Base-by-base conservation (phyloP, 2,329 filamentous ascomycete species). In the Colletotrichum truncatum region DNA sequence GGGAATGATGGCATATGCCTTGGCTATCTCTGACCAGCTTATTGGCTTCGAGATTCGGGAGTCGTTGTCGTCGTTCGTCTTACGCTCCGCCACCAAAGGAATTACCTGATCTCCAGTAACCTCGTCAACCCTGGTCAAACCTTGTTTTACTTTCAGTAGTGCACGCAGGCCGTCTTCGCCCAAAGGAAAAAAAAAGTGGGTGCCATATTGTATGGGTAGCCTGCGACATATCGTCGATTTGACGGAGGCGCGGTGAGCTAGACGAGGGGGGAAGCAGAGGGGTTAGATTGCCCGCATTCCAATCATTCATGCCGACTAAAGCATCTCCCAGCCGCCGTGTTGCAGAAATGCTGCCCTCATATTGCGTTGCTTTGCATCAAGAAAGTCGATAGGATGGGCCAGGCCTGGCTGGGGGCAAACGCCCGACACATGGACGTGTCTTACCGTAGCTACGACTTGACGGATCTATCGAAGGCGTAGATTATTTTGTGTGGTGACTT, bases 281-380 rank as follows among this genome's bases (percentile, higher is more conserved):
- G 57, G 59, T 39, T 16, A 46, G 52, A 39, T 38, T 57, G 60
- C 45, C 55, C 59, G 18, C 60, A 64, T 58, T 63, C 63, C 63
- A 66, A 64, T 66, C 63, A 64, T 45, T 52, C 59, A 52, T 64
- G 60, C 59, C 38, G 57, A 36, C 59, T 58, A 64, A 54, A 30
- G 62, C 56, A 62, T 52, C 39, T 30, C 62, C 62, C 62, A 65
- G 56, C 62, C 56, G 48, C 62, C 48, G 39, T 32, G 51, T 32
- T 64, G 61, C 61, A 64, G 61, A 48, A 57, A 48, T 61, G 62
- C 32, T 64, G 61, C 48, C 48, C 36, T 32, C 56, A 64, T 64
- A 39, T 64, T 61, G 61, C 56, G 56, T 64, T 60, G 56, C 39
- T 64, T 46, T 51, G 56, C 57, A n/a, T 14, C 43, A 43, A 55